Base-by-base conservation (phyloP, 2,329 filamentous ascomycete species). In the Calonectria hawksworthii region DNA sequence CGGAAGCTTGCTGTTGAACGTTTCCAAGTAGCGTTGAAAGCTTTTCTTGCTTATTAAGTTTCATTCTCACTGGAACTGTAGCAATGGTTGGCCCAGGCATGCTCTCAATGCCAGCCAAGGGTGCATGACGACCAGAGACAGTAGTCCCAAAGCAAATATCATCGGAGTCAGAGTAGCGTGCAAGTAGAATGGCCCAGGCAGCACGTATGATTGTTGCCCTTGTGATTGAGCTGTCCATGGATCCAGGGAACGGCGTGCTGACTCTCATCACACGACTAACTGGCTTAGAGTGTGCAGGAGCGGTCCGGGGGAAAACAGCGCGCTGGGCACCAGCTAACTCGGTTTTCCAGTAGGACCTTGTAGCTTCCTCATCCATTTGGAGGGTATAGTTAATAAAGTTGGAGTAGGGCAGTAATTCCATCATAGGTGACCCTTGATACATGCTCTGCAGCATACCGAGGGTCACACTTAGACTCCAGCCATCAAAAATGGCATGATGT, bases 161-260 rank as follows among this genome's bases (percentile, higher is more conserved):
- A 2, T 84, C 59, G 0, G 73, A 74, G 2, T 74, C 89, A n/a
- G 3, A 86, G 79, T 75, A 92, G 92, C 10, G 84, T 83, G 23
- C 86, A 83, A 4, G 92, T 2, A 93, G 78, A 70, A 89, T 87
- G 10, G 87, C 86, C 78, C 89, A 86, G 0, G 91, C 90, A 32
- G 88, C 87, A 1, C 75, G 74, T 21, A 81, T 18, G 16, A 79
- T 26, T 0, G 63, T 80, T 2, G 79, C 52, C 4, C 64, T 66
- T 0, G 77, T 78, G 2, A 76, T 67, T 28, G 38, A 56, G 13
- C 36, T 41, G 38, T 64, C 47, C 34, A 30, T 38, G 0, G 59
- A 38, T 28, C 34, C 32, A 28, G 65, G 65, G 50, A 64, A 54
- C 14, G 63, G 1, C 1, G 51, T 63, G 32, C 47, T 64, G 3